A percentile compares a stretch with the other conserved stretches of the same genome.
Conservation (phyloP, 2,329 filamentous ascomycete genomes). For the Ceratocystis lukuohia region DNA sequence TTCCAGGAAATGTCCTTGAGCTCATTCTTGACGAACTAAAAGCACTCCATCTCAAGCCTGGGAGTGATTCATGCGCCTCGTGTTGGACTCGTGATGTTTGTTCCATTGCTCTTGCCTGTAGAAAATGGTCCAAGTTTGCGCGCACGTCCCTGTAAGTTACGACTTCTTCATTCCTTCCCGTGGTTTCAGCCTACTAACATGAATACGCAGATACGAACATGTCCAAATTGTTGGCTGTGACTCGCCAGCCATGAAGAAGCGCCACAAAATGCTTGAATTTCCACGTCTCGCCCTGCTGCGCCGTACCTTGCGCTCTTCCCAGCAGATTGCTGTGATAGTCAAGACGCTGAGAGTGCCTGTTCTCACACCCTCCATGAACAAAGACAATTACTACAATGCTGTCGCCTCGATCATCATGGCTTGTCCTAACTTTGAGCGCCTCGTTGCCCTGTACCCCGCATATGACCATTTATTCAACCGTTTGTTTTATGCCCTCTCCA, state of each 20-base stretch:
- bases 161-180: neutral
- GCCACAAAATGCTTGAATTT: constrained; percentile 40
- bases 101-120: constrained; percentile 36
- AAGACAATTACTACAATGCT: constrained; percentile 42
- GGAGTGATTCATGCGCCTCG: constrained; percentile 44
- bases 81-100: constrained; percentile 52
- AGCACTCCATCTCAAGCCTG: constrained; percentile 35
- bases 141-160: constrained; percentile 37
- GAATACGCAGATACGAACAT: constrained; percentile 37
- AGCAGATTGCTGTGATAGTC: constrained; percentile 41
- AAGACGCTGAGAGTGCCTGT: constrained; percentile 44
- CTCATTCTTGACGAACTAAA: constrained; percentile 43
- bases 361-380: constrained; percentile 29
- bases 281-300: constrained; percentile 43
- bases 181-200: neutral
- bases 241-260: constrained; percentile 42
- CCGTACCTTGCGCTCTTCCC: constrained; percentile 41
- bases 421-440: constrained; percentile 49
- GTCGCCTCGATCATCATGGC: constrained; percentile 50
- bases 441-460: constrained; percentile 40
- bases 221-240: constrained; percentile 48
- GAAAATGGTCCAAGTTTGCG: constrained; percentile 40
- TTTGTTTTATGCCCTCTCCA: constrained; percentile 46
- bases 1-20: constrained; percentile 46
- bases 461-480: constrained; percentile 45